phyloP scores from a whole-genome alignment of 306 rosid genomes.

The Vigna nakashimae region DNA sequence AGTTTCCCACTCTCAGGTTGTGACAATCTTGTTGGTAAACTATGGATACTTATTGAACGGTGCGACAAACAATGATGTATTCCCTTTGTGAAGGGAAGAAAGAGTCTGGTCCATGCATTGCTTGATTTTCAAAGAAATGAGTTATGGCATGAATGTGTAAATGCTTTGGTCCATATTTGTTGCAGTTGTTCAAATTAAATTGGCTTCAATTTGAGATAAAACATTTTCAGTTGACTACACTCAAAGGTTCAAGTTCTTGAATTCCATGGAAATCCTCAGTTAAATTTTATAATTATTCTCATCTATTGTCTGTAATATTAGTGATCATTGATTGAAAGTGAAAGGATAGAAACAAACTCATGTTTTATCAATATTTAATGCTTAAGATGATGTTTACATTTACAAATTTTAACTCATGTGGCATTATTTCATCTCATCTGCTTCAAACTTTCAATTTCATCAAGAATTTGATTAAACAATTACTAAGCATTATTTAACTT shows the following conservation, averaged over 20 bases:
- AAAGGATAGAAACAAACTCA: not conserved
- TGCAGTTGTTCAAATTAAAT: constrained; percentile 3
- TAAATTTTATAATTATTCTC: not conserved
- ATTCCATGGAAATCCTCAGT: not conserved
- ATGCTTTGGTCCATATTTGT: not conserved
- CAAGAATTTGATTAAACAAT: not conserved
- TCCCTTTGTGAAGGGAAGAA: not conserved
- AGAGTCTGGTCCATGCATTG: not conserved
- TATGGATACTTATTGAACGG: not conserved
- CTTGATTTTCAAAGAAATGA: not conserved
- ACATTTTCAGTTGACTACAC: not conserved
- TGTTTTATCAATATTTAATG: not conserved
- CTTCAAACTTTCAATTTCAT: not conserved
- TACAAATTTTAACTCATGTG: not conserved
- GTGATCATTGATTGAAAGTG: constrained; percentile 6
- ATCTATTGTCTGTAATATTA: not conserved
- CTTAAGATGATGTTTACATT: not conserved
- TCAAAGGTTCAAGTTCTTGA: not conserved
- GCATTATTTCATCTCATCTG: not conserved
- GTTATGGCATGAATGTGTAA: constrained; percentile 15
- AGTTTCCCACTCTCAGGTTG: not conserved
- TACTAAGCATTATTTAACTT: not conserved
- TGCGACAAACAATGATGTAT: not conserved
- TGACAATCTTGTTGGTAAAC: constrained; percentile 12
- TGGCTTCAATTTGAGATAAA: not conserved